These are phyloP conservation scores for Talaromyces sp. DNA, from an alignment of 2,329 filamentous ascomycete genomes.

Conservation along the genomic window DNA sequence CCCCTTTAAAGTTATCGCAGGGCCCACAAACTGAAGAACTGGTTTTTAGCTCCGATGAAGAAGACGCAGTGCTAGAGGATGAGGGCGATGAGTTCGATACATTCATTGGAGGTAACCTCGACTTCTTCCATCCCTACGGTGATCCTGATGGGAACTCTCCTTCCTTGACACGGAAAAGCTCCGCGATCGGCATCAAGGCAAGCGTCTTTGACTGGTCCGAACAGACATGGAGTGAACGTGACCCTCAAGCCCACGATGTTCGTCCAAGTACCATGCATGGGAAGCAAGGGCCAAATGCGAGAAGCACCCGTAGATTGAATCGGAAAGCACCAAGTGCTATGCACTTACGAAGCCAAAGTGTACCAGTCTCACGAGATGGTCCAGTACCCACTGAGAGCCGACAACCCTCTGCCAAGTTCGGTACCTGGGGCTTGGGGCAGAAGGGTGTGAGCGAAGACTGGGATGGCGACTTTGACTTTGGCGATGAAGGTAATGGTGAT, in stretches of 20 bases:
- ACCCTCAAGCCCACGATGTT: conserved; percentile 50
- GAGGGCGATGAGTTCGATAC: conserved; percentile 10
- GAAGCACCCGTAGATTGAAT: conserved; percentile 55
- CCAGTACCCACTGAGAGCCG: conserved; percentile 48
- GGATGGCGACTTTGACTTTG: conserved; percentile 66
- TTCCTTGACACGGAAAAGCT: conserved; percentile 15
- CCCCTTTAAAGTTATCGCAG: conserved; percentile 2
- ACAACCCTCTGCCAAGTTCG: conserved; percentile 56
- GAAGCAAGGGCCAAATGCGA: conserved; percentile 55
- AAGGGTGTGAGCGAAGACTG: conserved; percentile 65
- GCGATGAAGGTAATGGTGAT: conserved; percentile 42
- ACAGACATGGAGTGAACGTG: conserved; percentile 53
- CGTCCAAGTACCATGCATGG: conserved; percentile 62
- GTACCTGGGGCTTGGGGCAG: conserved; percentile 63
- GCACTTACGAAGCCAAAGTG: conserved; percentile 64
- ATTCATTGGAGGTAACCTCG: conserved; percentile 3
- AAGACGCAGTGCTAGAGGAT: conserved; percentile 4
- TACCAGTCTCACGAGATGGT: conserved; percentile 55
- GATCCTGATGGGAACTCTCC: conserved; percentile 23
- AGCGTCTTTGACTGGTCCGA: conserved; percentile 65
- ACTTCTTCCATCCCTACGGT: neutral
- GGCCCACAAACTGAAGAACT: neutral
- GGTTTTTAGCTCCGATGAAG: neutral
- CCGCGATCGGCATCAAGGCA: conserved; percentile 43
- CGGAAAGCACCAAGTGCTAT: conserved; percentile 57